Percentiles rank a stretch among this genome's conserved stretches.
phyloP scores from a whole-genome alignment of 2,329 filamentous ascomycete genomes.

The Arthrobotrys entomopaga region DNA sequence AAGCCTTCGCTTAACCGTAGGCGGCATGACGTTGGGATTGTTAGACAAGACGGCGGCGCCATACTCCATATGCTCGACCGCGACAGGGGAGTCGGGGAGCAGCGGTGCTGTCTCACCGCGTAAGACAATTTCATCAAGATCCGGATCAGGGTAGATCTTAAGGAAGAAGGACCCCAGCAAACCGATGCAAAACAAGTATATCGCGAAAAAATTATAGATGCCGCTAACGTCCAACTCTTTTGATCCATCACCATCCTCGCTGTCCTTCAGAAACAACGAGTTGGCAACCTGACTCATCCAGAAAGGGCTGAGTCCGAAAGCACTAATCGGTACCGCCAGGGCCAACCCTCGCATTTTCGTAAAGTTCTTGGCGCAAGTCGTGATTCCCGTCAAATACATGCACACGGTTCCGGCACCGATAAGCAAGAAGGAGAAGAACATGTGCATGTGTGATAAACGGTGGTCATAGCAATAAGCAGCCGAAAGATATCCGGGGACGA shows the following conservation, averaged over 20 bases:
- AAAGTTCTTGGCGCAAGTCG: conserved; percentile 98
- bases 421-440: conserved; percentile 84
- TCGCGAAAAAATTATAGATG: conserved; percentile 86
- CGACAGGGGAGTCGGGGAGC: conserved; percentile 59
- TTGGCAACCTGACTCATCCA: conserved; percentile 92
- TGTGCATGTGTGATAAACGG: conserved; percentile 77
- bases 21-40: conserved; percentile 64
- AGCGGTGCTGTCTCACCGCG: conserved; percentile 49
- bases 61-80: conserved; percentile 64
- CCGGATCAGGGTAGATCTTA: conserved; percentile 77
- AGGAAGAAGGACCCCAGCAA: conserved; percentile 78
- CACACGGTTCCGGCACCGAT: conserved; percentile 85
- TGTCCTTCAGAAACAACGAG: conserved; percentile 76
- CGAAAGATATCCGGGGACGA: conserved; percentile 82
- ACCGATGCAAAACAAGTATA: conserved; percentile 76
- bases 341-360: conserved; percentile 88
- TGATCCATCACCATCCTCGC: conserved; percentile 68
- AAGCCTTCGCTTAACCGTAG: conserved; percentile 81
- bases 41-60: conserved; percentile 65
- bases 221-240: conserved; percentile 78
- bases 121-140: conserved; percentile 40
- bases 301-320: conserved; percentile 93
- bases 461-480: conserved; percentile 80
- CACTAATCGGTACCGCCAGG: conserved; percentile 87
- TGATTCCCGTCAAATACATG: conserved; percentile 92